A percentile compares a stretch with the other conserved stretches of the same genome.
Conservation (phyloP, 208 protist genomes). For the Crithidia thermophila region DNA sequence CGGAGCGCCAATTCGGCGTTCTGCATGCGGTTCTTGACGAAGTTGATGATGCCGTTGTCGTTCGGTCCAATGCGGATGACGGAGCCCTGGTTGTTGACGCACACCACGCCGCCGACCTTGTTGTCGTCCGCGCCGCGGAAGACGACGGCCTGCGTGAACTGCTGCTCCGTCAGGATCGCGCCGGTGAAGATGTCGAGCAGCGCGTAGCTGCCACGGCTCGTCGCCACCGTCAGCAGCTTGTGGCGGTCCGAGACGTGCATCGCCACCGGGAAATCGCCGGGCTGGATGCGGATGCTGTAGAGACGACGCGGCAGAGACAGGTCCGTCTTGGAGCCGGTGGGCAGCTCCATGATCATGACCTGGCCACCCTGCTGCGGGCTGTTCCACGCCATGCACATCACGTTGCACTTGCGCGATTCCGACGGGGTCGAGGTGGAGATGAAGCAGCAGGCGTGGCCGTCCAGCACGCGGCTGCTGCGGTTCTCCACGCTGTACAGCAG, state of each 20-base stretch:
- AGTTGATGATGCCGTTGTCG: constrained; percentile 96
- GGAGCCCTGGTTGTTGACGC: constrained; percentile 96
- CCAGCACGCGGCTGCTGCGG: constrained; percentile 92
- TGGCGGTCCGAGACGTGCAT: constrained; percentile 96
- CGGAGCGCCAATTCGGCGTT: constrained; percentile 95
- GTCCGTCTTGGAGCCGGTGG: constrained; percentile 77
- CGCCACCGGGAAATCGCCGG: constrained; percentile 98
- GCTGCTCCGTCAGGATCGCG: constrained; percentile 94
- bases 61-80: constrained; percentile 96
- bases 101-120: constrained; percentile 94
- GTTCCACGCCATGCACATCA: constrained; percentile 96
- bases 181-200: constrained; percentile 97
- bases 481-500: constrained; percentile 98
- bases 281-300: constrained; percentile 61
- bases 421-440: constrained; percentile 74
- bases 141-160: constrained; percentile 95
- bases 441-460: constrained; percentile 97
- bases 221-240: constrained; percentile 97
- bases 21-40: constrained; percentile 94
- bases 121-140: constrained; percentile 95
- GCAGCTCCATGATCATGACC: constrained; percentile 93
- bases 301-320: constrained; percentile 62
- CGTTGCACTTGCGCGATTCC: constrained; percentile 79
- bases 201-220: constrained; percentile 95
- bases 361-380: constrained; percentile 80